Evolutionary conservation across 1,284 basidiomycete species (phyloP), one percentile per base, ranked within the genome.

Genomic region (Trametes polyzona): DNA sequence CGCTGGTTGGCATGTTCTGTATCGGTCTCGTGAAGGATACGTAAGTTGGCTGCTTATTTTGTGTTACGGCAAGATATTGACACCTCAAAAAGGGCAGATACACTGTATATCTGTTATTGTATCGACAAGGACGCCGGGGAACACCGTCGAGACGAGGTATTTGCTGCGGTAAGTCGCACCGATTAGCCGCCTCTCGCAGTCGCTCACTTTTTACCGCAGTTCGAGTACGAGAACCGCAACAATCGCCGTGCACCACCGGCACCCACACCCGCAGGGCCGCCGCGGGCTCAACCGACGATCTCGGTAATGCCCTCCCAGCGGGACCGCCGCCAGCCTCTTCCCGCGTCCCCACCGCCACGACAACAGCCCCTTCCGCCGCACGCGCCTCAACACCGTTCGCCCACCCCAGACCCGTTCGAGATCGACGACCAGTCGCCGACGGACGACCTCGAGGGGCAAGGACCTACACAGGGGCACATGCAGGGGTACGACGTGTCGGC

Each of bases 31-130:
- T 96, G 29, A 84, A 85, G 60, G 93, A 96, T 71, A 86, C 87
- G 88, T 83, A 63, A 76, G 80, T 77, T 9, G 21, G 11, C 41
- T 32, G 24, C 42, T 19, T 54, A 16, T 30, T 32, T 16, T 17
- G n/a, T 3, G 17, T 26, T 14, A 23, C 39, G 51, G 11, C 30
- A 5, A 4, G 32, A 47, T 32, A 52, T 35, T 16, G 9, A 46
- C 42, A 41, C 10, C 4, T 11, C 33, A 10, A 16, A 43, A 24
- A 83, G 78, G 30, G 88, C 91, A 55, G 93, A 96, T 68, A 88
- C 93, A 2, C 69, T 96, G 49, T 96, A 93, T 69, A 80, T 96
- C 37, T 96, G 94, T 68, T 93, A 93, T 69, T 92, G 92, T 65
- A 92, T 96, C 51, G 93, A 95, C 69, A 86, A 88, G 63, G 90